These are phyloP conservation scores for Calocybe indica DNA, from an alignment of 768 basidiomycete species.

Conservation along the genomic window DNA sequence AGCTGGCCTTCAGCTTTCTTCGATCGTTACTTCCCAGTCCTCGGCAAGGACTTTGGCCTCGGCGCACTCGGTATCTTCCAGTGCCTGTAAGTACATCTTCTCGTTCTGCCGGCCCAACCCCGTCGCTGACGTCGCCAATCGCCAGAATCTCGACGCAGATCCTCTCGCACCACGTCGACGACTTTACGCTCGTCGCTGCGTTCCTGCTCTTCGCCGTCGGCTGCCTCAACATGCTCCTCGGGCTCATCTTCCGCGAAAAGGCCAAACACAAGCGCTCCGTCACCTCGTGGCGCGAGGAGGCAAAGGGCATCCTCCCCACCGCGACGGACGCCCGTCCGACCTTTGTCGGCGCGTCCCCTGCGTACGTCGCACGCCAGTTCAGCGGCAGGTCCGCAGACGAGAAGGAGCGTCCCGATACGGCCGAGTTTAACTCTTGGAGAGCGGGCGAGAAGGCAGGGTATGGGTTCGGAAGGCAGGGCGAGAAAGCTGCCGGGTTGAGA, in stretches of 20 bases:
- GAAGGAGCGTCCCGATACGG: conserved; percentile 14
- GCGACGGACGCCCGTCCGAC: conserved; percentile 28
- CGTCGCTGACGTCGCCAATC: background rate
- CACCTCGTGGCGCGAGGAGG: conserved; percentile 56
- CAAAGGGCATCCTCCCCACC: conserved; percentile 52
- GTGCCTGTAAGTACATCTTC: conserved; percentile 50
- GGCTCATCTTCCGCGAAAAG: conserved; percentile 69
- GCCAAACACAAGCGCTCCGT: conserved; percentile 65
- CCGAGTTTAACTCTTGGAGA: conserved; percentile 22
- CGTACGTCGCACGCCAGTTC: conserved; percentile 26
- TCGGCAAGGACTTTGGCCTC: conserved; percentile 81
- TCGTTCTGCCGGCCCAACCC: background rate
- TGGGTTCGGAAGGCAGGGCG: conserved; percentile 79
- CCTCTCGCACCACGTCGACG: conserved; percentile 73
- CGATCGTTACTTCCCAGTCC: conserved; percentile 83
- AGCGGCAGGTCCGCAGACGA: conserved; percentile 10
- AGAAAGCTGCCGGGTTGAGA: conserved; percentile 67
- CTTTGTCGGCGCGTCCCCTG: conserved; percentile 26
- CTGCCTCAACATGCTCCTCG: conserved; percentile 76
- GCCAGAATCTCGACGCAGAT: conserved; percentile 60
- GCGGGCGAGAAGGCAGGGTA: conserved; percentile 40
- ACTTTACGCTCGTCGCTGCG: conserved; percentile 81
- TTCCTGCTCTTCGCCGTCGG: conserved; percentile 83
- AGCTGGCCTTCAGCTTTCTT: conserved; percentile 79
- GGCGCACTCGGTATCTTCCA: conserved; percentile 88